Base-by-base conservation (phyloP, 208 protist genomes). In the Acanthamoeba castellanii region DNA sequence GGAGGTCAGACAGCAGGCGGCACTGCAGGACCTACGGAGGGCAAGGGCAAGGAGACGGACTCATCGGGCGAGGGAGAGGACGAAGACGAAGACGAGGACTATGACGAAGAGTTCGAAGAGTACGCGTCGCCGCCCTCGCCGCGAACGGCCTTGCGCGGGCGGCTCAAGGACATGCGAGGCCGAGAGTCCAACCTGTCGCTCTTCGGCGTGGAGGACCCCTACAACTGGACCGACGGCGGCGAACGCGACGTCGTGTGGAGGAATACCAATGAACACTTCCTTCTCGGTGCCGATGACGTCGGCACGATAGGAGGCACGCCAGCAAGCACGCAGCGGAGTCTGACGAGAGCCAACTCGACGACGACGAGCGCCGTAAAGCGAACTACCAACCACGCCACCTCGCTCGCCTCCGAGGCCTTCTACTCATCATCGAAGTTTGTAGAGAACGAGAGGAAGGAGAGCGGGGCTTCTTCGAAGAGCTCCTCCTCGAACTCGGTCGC, bases 211-310 rank as follows among this genome's bases (percentile, higher is more conserved):
- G 76, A 84, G 16, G 76, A 84, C 47, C 34, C 42, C 25, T 84
- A 84, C 42, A 25, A 32, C 34, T 84, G 76, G 76, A 84, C 76
- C 7, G 76, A 84, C 47, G 76, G 76, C 7, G 76, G 76, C 27
- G 42, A 84, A 22, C 76, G 76, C 76, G 76, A 84, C 47, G 76
- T 84, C 25, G 76, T 84, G 76, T 84, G 76, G 76, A 14, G 76
- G 47, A 47, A 47, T 25, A 52, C n/a, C 27, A 55, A 84, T 25
- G 32, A 30, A 4, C 42, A 74, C 30, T 30, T 42, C 16, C 68
- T 74, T 5, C 32, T 84, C 45, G 27, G 13, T 25, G 47, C 25
- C 20, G 76, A 82, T 52, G 30, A 84, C 76, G 76, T 27, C 16
- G 27, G 42, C n/a, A 27, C 30, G 13, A 32, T 42, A n/a, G 16